Evolutionary conservation across 371 early-diverging fungal species (phyloP).

Genomic region (Saksenaea vasiformis): DNA sequence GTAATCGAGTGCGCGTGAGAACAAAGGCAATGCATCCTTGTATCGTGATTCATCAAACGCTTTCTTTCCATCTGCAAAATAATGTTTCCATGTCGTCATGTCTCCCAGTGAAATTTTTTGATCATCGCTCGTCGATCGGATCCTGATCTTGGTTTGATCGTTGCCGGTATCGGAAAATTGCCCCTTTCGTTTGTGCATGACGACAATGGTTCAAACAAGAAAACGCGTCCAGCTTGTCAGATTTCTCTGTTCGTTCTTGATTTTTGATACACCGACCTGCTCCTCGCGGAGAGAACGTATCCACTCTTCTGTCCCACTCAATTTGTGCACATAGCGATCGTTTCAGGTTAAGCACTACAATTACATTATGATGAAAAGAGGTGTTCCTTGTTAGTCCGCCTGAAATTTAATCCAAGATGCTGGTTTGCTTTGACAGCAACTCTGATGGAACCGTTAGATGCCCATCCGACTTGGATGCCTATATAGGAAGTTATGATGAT

Average conservation of each 20-base stretch:
- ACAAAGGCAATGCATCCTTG: constrained; percentile 26
- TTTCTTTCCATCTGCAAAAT: constrained; percentile 27
- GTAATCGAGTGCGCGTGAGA: constrained; percentile 21
- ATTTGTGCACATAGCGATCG: too few relatives aligned
- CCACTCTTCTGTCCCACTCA: too few relatives aligned
- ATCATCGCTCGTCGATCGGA: neutral
- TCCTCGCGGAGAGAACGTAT: too few relatives aligned
- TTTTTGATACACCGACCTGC: neutral
- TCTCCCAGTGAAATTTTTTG: neutral
- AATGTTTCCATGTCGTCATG: constrained; percentile 18
- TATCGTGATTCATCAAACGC: constrained; percentile 28
- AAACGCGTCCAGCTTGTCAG: neutral
- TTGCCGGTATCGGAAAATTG: neutral
- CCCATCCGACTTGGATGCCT: too few relatives aligned
- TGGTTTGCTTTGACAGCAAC: too few relatives aligned
- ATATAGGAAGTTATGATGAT: too few relatives aligned
- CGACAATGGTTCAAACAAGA: neutral
- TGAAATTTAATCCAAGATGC: too few relatives aligned
- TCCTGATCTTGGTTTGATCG: neutral
- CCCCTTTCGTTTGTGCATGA: neutral
- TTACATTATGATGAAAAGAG: too few relatives aligned
- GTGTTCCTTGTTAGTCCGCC: too few relatives aligned
- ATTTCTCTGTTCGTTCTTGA: neutral
- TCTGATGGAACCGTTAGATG: too few relatives aligned
- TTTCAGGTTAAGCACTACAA: too few relatives aligned